These are phyloP conservation scores for Trypanosoma lewisi DNA, from an alignment of 208 protist genomes.

Conservation along the genomic window DNA sequence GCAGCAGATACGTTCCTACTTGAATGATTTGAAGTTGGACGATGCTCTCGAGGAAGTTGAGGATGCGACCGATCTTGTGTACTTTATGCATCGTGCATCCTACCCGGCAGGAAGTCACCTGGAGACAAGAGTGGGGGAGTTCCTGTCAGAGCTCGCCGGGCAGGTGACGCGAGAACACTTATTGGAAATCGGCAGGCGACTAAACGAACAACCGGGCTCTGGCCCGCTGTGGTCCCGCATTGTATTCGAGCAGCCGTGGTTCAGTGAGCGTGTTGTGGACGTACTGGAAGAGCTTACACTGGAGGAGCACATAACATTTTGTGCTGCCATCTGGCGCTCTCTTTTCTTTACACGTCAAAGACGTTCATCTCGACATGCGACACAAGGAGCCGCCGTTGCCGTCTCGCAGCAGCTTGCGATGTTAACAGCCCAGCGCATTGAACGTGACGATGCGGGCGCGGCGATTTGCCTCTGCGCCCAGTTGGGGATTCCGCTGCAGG, in stretches of 20 bases:
- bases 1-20: conserved; percentile 31
- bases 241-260: conserved; percentile 21
- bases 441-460: not conserved
- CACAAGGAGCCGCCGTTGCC: not conserved
- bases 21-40: conserved; percentile 34
- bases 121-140: conserved; percentile 19
- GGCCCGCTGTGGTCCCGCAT: conserved; percentile 27
- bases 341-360: not conserved
- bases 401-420: conserved; percentile 14
- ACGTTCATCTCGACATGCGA: not conserved
- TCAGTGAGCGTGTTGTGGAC: not conserved
- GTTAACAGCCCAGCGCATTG: conserved; percentile 22
- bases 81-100: conserved; percentile 35
- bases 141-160: conserved; percentile 5
- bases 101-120: conserved; percentile 35
- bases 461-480: conserved; percentile 19
- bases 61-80: conserved; percentile 33
- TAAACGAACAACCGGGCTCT: conserved; percentile 17
- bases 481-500: conserved; percentile 14
- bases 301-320: conserved; percentile 19
- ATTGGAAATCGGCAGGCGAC: conserved; percentile 16
- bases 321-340: conserved; percentile 18
- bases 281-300: conserved; percentile 12
- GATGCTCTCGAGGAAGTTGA: conserved; percentile 30
- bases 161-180: conserved; percentile 19